Evolutionary conservation across 257 asterid species (phyloP).

Genomic region (Solanum sejunctum): DNA sequence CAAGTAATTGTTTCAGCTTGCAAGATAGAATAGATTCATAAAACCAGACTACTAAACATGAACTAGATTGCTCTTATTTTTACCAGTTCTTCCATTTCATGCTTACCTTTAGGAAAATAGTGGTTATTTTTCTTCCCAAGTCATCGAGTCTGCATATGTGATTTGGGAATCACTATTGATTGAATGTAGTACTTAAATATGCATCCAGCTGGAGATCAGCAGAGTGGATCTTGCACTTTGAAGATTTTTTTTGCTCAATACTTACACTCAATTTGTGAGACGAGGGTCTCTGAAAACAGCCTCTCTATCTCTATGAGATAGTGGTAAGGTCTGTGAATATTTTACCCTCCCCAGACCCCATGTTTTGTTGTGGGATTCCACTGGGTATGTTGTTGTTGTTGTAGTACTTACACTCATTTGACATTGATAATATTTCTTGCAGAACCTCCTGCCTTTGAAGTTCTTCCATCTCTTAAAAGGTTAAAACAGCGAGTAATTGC

Average conservation of each 20-base stretch:
- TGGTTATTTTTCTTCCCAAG: background rate
- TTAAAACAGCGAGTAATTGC: constrained; percentile 67
- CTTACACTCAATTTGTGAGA: too few species aligned
- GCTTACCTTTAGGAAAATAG: background rate
- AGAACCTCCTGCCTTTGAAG: constrained; percentile 93
- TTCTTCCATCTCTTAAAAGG: constrained; percentile 80
- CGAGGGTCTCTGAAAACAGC: too few species aligned
- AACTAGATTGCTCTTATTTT: background rate
- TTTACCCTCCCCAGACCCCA: too few species aligned
- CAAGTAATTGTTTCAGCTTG: background rate
- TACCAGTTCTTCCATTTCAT: background rate
- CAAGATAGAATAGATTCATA: background rate
- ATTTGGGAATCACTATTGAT: background rate
- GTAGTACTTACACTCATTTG: background rate
- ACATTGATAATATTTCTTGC: constrained; percentile 5
- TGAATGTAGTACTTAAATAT: background rate
- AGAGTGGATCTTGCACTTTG: background rate
- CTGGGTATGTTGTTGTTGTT: too few species aligned
- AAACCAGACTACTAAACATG: background rate
- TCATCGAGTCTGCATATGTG: background rate
- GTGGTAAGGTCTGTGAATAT: too few species aligned
- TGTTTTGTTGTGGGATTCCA: too few species aligned
- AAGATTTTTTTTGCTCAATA: background rate
- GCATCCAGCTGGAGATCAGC: background rate
- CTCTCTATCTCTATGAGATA: too few species aligned